A percentile compares a stretch with the other conserved stretches of the same genome.
Conservation (phyloP, 352 stramenopile species). For the Pythium folliculosum region DNA sequence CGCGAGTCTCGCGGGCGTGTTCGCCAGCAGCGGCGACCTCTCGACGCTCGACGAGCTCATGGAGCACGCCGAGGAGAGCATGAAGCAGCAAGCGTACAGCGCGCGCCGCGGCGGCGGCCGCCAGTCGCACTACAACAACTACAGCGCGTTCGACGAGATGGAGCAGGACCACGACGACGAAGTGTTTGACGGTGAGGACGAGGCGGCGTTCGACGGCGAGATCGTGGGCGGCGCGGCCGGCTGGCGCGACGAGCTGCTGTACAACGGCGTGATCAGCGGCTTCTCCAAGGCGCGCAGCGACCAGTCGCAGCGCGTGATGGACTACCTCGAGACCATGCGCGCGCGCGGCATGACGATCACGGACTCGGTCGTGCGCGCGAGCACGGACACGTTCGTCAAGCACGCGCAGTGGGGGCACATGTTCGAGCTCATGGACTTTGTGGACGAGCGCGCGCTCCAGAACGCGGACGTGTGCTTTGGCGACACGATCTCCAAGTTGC, state of each 20-base stretch:
- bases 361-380: slow-evolving; percentile 76
- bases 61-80: slow-evolving; percentile 43
- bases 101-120: not conserved
- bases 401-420: slow-evolving; percentile 65
- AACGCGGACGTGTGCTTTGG: slow-evolving; percentile 67
- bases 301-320: slow-evolving; percentile 63
- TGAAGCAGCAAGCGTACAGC: slow-evolving; percentile 9
- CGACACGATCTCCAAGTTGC: slow-evolving; percentile 78
- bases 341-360: slow-evolving; percentile 54
- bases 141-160: slow-evolving; percentile 21
- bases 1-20: slow-evolving; percentile 79
- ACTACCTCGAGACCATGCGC: slow-evolving; percentile 61
- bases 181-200: no score
- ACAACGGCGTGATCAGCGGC: slow-evolving; percentile 79
- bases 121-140: not conserved
- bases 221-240: slow-evolving; percentile 28
- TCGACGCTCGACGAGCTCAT: slow-evolving; percentile 68
- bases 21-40: slow-evolving; percentile 75
- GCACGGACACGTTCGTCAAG: slow-evolving; percentile 69
- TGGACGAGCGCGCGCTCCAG: slow-evolving; percentile 52
- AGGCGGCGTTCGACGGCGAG: no score
- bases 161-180: slow-evolving; percentile 23
- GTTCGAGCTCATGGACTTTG: slow-evolving; percentile 41
- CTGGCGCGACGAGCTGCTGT: slow-evolving; percentile 57
- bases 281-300: slow-evolving; percentile 76